A percentile compares a stretch with the other conserved stretches of the same genome.
phyloP scores from a whole-genome alignment of 2,329 filamentous ascomycete genomes.

The Calonectria multiphialidica region DNA sequence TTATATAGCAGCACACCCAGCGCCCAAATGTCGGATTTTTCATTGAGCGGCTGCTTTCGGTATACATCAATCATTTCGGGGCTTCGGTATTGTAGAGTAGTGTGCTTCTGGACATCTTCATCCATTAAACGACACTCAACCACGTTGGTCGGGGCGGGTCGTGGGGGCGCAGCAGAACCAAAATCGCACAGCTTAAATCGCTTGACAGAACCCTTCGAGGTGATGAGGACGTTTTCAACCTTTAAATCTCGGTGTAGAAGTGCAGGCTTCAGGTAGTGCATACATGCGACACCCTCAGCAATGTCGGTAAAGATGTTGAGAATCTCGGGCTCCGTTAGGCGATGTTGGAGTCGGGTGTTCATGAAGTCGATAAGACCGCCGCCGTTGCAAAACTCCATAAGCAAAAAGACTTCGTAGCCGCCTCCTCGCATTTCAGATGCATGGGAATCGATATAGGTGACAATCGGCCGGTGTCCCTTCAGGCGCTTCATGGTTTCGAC shows the following conservation, averaged over 20 bases:
- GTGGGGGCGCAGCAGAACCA: slow-evolving; percentile 87
- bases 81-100: slow-evolving; percentile 95
- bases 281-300: slow-evolving; percentile 95
- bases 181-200: slow-evolving; percentile 99
- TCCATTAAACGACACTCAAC: slow-evolving; percentile 93
- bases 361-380: slow-evolving; percentile 99
- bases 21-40: slow-evolving; percentile 99
- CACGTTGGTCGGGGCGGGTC: slow-evolving; percentile 86
- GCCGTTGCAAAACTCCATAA: slow-evolving; percentile 98
- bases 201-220: slow-evolving; percentile 71
- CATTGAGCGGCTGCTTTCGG: slow-evolving; percentile 94
- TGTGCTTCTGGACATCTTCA: slow-evolving; percentile 97
- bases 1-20: slow-evolving; percentile 96
- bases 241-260: slow-evolving; percentile 95
- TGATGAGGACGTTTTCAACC: slow-evolving; percentile 97
- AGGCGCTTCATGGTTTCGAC: slow-evolving; percentile 99
- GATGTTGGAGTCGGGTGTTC: slow-evolving; percentile 97
- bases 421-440: slow-evolving; percentile 93
- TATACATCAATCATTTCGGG: slow-evolving; percentile 99
- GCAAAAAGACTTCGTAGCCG: slow-evolving; percentile 96
- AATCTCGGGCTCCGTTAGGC: slow-evolving; percentile 97
- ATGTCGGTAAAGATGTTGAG: slow-evolving; percentile 97
- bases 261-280: slow-evolving; percentile 98
- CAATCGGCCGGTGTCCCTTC: slow-evolving; percentile 95
- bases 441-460: slow-evolving; percentile 98